Percentiles rank a stretch among this genome's conserved stretches.
phyloP scores from a whole-genome alignment of 306 rosid genomes.

The Potentilla sterilis region DNA sequence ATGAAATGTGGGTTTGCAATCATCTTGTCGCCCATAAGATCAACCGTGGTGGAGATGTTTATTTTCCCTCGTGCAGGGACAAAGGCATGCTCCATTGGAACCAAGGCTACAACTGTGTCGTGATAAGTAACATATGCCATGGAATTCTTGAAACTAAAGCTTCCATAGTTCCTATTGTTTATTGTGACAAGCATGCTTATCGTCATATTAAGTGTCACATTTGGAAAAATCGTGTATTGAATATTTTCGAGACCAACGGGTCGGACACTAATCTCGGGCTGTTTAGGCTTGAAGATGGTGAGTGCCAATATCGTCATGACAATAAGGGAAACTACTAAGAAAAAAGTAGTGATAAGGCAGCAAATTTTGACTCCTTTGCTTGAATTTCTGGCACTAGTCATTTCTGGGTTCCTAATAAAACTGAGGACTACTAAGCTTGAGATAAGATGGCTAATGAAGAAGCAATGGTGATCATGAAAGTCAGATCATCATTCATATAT shows the following conservation, averaged over 20 bases:
- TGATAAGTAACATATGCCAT: constrained; percentile 12
- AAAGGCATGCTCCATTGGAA: constrained; percentile 8
- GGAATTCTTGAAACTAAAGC: constrained; percentile 17
- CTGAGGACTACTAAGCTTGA: background rate
- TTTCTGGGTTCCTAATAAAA: background rate
- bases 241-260: constrained; percentile 31
- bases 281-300: constrained; percentile 42
- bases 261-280: constrained; percentile 32
- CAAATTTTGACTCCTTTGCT: constrained; percentile 37
- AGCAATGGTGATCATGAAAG: background rate
- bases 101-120: constrained; percentile 11
- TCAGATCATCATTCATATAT: background rate
- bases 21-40: background rate
- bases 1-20: constrained; percentile 15
- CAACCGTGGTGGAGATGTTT: constrained; percentile 12
- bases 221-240: background rate
- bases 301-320: constrained; percentile 28
- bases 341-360: constrained; percentile 9
- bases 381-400: constrained; percentile 8
- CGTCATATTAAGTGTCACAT: constrained; percentile 19
- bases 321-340: constrained; percentile 21
- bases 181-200: constrained; percentile 36
- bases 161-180: constrained; percentile 26
- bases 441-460: background rate
- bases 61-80: constrained; percentile 20